A percentile compares a stretch with the other conserved stretches of the same genome.
Evolutionary conservation across 192 early-diverging fungal species (phyloP).

Genomic region (Gaertneriomyces semiglobifer): DNA sequence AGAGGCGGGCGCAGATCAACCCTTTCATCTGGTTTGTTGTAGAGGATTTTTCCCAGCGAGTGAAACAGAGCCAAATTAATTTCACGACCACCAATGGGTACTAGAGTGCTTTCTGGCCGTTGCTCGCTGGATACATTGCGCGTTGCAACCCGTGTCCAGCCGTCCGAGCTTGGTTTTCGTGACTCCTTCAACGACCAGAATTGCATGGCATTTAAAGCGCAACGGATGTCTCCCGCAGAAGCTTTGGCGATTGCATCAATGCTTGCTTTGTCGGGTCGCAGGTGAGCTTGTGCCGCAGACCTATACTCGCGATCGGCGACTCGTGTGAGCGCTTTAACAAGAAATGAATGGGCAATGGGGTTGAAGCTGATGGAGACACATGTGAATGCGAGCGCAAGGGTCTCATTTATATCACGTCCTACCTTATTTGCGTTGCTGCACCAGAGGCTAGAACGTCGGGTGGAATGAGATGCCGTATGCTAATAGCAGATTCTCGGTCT

Average conservation of each 20-base stretch:
- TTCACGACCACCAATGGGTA: conserved; percentile 35
- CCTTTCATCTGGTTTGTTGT: conserved; percentile 34
- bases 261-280: conserved; percentile 12
- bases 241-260: conserved; percentile 33
- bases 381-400: background rate
- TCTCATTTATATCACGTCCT: background rate
- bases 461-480: conserved; percentile 25
- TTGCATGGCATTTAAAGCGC: conserved; percentile 45
- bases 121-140: no score
- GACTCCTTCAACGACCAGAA: conserved; percentile 25
- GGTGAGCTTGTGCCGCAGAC: background rate
- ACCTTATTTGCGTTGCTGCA: conserved; percentile 35
- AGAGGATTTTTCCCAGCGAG: conserved; percentile 39
- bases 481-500: conserved; percentile 1
- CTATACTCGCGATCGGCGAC: conserved; percentile 31
- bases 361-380: conserved; percentile 34
- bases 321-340: conserved; percentile 34
- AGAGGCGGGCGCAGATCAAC: background rate
- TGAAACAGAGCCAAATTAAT: conserved; percentile 36
- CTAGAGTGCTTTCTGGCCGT: background rate
- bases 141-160: no score
- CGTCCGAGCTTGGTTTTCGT: no score
- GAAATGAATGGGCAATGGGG: conserved; percentile 33
- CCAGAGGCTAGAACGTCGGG: conserved; percentile 26
- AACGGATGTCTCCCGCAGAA: conserved; percentile 44